phyloP scores from a whole-genome alignment of 108 stramenopile genomes.

The Licmophora abbreviata region DNA sequence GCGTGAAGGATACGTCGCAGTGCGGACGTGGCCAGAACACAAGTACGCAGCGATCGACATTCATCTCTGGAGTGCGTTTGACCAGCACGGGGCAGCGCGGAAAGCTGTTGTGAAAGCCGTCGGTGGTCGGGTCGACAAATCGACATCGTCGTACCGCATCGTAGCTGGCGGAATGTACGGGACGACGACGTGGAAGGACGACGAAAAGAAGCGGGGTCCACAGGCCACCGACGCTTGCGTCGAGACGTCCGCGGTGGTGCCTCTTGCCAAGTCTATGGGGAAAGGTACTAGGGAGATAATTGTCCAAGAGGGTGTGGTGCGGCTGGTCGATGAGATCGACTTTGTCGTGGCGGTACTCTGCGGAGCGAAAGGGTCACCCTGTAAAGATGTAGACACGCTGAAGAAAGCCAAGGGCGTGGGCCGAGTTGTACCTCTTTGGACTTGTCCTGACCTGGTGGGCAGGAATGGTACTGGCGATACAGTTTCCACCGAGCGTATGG shows the following conservation, averaged over 20 bases:
- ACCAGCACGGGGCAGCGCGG: conserved; percentile 19
- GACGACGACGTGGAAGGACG: conserved; percentile 66
- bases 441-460: conserved; percentile 15
- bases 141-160: conserved; percentile 50
- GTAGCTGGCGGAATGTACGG: conserved; percentile 81
- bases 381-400: conserved; percentile 8
- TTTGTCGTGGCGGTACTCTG: conserved; percentile 15
- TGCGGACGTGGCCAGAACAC: conserved; percentile 36
- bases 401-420: conserved; percentile 6
- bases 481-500: conserved; percentile 9
- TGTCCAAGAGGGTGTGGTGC: conserved; percentile 6
- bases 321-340: not conserved
- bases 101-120: conserved; percentile 25
- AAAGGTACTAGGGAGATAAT: too few relatives aligned
- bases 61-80: conserved; percentile 39
- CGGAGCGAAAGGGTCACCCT: conserved; percentile 7
- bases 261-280: too few relatives aligned
- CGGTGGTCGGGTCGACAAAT: conserved; percentile 21
- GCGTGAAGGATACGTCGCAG: conserved; percentile 58
- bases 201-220: conserved; percentile 65
- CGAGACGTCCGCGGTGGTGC: not conserved
- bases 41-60: conserved; percentile 63
- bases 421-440: conserved; percentile 17
- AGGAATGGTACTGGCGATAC: conserved; percentile 2
- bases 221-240: conserved; percentile 11